Base-by-base conservation (phyloP, 2,329 filamentous ascomycete species). In the Penicillium sp. region DNA sequence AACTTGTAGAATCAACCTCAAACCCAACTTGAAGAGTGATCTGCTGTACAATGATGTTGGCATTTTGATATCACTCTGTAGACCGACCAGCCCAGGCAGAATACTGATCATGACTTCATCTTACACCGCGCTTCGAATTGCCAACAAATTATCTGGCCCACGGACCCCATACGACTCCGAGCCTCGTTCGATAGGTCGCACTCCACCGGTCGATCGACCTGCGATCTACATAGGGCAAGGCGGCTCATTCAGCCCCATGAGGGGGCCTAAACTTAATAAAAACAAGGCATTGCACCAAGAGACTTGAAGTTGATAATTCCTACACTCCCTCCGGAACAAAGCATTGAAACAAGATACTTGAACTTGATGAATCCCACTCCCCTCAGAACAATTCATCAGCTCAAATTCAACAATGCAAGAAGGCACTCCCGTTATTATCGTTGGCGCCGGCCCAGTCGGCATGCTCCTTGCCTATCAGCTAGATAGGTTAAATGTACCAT, bases 361-460 rank as follows among this genome's bases (percentile, higher is more conserved):
- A 28, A 28, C 10, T 28, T 28, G 5, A 28, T 5, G 10, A 28
- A 28, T 28, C 10, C 24, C 24, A 21, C 11, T 39, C 11, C 6
- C 11, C 7, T 19, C 6, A 7, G 14, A 18, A 18, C 11, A 19
- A 5, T 19, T 4, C 34, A 39, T 18, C 5, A 18, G 3, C 18
- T 19, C 16, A 39, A 7, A 8, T 21, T 18, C 34, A 18, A 21
- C 34, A 21, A 39, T 39, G 34, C 4, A 4, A 7, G 34, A 39
- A 39, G 34, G 18, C n/a, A 19, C 11, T 8, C 42, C 42, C 9
- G 43, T 52, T 21, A 43, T 64, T n/a, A 79, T 83, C 44, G 67
- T 82, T 14, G 81, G 81, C 13, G 79, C 79, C 19, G 81, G 81
- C 10, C 81, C 81, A 2, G 70, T 76, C n/a, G 76, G 75, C 18